Evolutionary conservation across 805 yeast genomes (phyloP).

Genomic region (Kuraishia floccosa): DNA sequence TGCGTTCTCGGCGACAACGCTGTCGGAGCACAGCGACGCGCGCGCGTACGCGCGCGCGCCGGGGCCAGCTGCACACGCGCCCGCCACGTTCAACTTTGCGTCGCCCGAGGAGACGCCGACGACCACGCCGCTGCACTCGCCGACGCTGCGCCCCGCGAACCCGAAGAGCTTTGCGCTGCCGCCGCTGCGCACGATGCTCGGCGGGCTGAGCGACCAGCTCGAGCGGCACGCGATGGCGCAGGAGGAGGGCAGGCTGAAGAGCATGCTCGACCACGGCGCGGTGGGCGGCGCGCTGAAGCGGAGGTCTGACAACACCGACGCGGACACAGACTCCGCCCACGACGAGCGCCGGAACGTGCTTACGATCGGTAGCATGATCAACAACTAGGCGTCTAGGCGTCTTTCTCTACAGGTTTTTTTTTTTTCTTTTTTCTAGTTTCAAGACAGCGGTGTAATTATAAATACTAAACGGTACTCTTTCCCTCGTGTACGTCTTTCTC

Average conservation of each 20-base stretch:
- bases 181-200: slow-evolving; percentile 19
- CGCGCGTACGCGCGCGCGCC: background rate
- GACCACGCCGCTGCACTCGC: slow-evolving; percentile 23
- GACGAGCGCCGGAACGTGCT: too few relatives aligned
- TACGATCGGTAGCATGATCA: background rate
- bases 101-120: slow-evolving; percentile 22
- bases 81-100: slow-evolving; percentile 18
- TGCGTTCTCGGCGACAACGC: slow-evolving; percentile 23
- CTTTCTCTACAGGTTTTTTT: too few relatives aligned
- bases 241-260: too few relatives aligned
- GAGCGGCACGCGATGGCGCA: slow-evolving; percentile 12
- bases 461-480: background rate
- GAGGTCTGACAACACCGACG: too few relatives aligned
- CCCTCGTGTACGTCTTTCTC: slow-evolving; percentile 1
- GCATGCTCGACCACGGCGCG: too few relatives aligned
- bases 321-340: too few relatives aligned
- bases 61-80: slow-evolving; percentile 4
- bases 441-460: too few relatives aligned
- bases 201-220: slow-evolving; percentile 12
- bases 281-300: too few relatives aligned
- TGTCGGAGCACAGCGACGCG: slow-evolving; percentile 17
- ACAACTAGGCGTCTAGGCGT: too few relatives aligned
- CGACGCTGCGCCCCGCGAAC: slow-evolving; percentile 17
- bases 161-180: slow-evolving; percentile 12
- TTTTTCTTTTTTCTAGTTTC: too few relatives aligned